Percentiles rank a stretch among this genome's conserved stretches.
Conservation (phyloP, 495 filamentous ascomycete species). For the Chaetomidium leptoderma region DNA sequence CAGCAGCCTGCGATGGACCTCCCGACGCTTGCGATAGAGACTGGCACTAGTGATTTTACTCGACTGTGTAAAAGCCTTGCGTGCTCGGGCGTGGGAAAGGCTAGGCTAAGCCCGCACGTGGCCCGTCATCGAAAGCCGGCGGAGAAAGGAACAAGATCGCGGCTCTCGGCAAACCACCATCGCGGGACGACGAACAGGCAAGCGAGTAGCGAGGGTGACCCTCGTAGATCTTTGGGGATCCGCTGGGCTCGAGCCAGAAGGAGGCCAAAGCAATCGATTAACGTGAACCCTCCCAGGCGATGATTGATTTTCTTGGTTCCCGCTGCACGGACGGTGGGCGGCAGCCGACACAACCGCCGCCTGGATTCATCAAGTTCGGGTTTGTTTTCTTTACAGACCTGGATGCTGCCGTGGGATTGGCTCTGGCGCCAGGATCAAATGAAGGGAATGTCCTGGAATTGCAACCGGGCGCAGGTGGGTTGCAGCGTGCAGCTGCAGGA, state of each 20-base stretch:
- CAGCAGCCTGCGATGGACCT: no score
- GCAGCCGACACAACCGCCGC: not conserved
- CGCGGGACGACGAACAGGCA: not conserved
- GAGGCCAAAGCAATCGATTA: not conserved
- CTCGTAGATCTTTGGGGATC: not conserved
- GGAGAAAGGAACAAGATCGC: not conserved
- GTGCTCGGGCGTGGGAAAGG: not conserved
- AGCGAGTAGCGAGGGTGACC: not conserved
- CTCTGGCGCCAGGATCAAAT: slow-evolving; percentile 2
- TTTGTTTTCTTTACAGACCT: not conserved
- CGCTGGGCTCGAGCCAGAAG: not conserved
- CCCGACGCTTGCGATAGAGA: no score
- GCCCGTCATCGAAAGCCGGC: not conserved
- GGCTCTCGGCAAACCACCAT: not conserved
- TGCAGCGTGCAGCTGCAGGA: not conserved
- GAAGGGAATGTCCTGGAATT: not conserved
- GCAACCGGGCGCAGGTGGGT: not conserved
- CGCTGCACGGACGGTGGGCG: not conserved
- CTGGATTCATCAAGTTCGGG: not conserved
- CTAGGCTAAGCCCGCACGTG: no score
- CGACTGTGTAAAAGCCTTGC: not conserved
- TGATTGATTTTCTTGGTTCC: not conserved
- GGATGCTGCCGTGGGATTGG: not conserved
- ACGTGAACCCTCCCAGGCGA: no score
- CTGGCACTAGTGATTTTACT: no score